Conservation (phyloP, 2,329 filamentous ascomycete genomes). For the Paecilomyces niveus region DNA sequence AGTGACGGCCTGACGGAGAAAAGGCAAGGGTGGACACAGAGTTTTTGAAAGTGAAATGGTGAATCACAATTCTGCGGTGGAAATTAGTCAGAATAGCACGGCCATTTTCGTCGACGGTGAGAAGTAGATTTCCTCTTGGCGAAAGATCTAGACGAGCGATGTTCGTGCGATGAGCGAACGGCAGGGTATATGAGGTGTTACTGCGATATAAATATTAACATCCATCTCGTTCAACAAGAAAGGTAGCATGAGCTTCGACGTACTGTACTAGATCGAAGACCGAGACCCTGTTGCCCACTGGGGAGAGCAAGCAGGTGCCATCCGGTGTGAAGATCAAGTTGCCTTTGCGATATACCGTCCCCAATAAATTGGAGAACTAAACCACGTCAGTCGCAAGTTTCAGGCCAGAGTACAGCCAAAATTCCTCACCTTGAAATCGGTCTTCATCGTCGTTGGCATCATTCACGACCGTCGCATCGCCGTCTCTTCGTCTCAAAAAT, state of each 20-base stretch:
- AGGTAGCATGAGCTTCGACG: conserved; percentile 8
- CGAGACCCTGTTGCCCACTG: conserved; percentile 90
- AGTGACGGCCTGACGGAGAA: conserved; percentile 82
- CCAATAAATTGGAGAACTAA: conserved; percentile 95
- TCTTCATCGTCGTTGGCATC: conserved; percentile 67
- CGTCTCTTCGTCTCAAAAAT: conserved; percentile 7
- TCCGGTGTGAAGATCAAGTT: conserved; percentile 95
- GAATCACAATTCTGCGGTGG: conserved; percentile 73
- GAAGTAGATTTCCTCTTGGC: conserved; percentile 81
- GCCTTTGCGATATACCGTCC: conserved; percentile 96
- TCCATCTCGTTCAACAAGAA: neutral
- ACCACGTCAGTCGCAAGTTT: conserved; percentile 2
- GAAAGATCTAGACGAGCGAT: conserved; percentile 82
- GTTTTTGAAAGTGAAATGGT: conserved; percentile 93
- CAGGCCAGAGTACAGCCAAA: neutral
- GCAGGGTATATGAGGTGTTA: conserved; percentile 48
- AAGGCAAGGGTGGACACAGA: conserved; percentile 78
- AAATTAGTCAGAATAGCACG: conserved; percentile 90
- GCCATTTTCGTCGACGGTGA: conserved; percentile 91
- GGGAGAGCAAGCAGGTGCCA: conserved; percentile 90
- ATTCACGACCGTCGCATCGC: conserved; percentile 3
- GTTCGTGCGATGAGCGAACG: conserved; percentile 83
- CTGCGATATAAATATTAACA: conserved; percentile 13
- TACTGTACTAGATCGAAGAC: conserved; percentile 96
- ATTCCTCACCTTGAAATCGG: conserved; percentile 80